These are phyloP conservation scores for Teratosphaeria epicoccoides DNA, from an alignment of 2,329 filamentous ascomycete genomes.

Conservation along the genomic window DNA sequence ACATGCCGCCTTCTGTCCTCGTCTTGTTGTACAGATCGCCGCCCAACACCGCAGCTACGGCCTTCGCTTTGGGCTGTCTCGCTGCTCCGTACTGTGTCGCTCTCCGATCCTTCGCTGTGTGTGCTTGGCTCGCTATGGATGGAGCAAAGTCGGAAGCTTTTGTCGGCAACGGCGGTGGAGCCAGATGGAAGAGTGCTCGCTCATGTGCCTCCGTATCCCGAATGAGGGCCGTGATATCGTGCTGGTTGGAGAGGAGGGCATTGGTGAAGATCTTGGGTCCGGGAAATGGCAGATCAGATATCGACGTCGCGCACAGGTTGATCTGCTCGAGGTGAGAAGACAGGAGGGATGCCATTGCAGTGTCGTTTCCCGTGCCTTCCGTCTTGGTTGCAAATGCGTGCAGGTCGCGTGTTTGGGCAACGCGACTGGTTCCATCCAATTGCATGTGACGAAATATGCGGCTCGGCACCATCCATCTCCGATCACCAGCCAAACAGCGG, in stretches of 20 bases:
- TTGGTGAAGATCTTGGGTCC: constrained; percentile 93
- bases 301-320: constrained; percentile 38
- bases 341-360: constrained; percentile 29
- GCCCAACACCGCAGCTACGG: constrained; percentile 81
- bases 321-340: constrained; percentile 42
- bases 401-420: background rate
- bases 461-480: background rate
- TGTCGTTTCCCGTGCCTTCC: background rate
- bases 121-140: constrained; percentile 6
- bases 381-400: background rate
- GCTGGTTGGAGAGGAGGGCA: constrained; percentile 63
- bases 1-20: constrained; percentile 43
- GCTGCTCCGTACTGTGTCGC: constrained; percentile 41
- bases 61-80: constrained; percentile 61
- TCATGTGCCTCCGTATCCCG: constrained; percentile 93
- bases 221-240: constrained; percentile 90
- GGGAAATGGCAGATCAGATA: constrained; percentile 53
- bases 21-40: constrained; percentile 78
- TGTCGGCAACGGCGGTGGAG: constrained; percentile 49
- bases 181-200: constrained; percentile 86
- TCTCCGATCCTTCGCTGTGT: constrained; percentile 27
- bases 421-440: too few species aligned
- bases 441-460: background rate
- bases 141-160: constrained; percentile 28
- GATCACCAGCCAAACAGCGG: background rate